These are phyloP conservation scores for Paramecium primaurelia DNA, from an alignment of 73 alveolate genomes.

Conservation along the genomic window DNA sequence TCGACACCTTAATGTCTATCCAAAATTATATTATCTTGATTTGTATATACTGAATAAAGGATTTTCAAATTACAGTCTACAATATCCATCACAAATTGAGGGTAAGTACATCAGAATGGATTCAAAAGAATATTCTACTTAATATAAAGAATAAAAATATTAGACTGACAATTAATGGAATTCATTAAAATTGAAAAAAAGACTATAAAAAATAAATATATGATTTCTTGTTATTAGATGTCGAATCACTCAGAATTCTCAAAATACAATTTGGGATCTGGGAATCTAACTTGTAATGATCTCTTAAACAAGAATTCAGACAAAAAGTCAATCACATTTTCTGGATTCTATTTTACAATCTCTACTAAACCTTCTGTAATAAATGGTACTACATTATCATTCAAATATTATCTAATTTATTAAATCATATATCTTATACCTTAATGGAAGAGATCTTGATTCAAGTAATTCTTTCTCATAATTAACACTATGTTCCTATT, in stretches of 20 bases:
- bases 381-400: constrained; percentile 46
- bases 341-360: neutral
- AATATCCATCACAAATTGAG: neutral
- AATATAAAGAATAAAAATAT: neutral
- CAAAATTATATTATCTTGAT: neutral
- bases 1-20: neutral
- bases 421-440: neutral
- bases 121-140: neutral
- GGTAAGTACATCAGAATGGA: neutral
- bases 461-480: constrained; percentile 58
- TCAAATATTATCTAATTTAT: neutral
- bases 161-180: neutral
- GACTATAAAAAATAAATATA: neutral
- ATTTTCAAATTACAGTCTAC: neutral
- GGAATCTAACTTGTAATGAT: constrained; percentile 28
- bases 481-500: constrained; percentile 36
- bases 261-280: constrained; percentile 36
- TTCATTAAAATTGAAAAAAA: neutral
- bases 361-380: constrained; percentile 37
- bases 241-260: constrained; percentile 21
- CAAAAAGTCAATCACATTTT: neutral
- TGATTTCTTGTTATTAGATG: neutral
- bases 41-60: neutral
- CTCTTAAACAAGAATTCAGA: constrained; percentile 35
- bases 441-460: constrained; percentile 41